Evolutionary conservation across 1,284 basidiomycete genomes (phyloP).

Genomic region (Papiliotrema nemorosa): DNA sequence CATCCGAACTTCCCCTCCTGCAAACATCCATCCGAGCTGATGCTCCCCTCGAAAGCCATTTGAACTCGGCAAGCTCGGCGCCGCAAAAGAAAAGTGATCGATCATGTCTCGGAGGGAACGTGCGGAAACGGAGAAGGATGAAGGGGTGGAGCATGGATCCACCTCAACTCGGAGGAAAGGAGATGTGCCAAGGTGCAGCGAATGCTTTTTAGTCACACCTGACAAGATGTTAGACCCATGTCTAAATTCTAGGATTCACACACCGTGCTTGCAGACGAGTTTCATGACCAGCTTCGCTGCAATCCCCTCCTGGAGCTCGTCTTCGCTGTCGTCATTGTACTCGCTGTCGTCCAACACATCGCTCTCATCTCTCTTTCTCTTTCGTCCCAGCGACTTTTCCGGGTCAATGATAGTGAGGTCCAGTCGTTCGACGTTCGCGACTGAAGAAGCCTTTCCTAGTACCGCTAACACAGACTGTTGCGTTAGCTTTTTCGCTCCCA

Average conservation of each 20-base stretch:
- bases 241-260: constrained; percentile 3
- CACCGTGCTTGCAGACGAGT: constrained; percentile 47
- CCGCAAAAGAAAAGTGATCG: constrained; percentile 42
- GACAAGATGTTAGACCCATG: neutral
- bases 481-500: neutral
- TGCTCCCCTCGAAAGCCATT: constrained; percentile 20
- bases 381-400: constrained; percentile 13
- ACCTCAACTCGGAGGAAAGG: constrained; percentile 43
- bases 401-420: constrained; percentile 44
- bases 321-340: constrained; percentile 22
- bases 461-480: constrained; percentile 45
- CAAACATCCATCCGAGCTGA: constrained; percentile 47
- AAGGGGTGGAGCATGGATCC: constrained; percentile 41
- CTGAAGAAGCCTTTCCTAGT: constrained; percentile 35
- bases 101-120: constrained; percentile 44
- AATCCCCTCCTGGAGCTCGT: constrained; percentile 17
- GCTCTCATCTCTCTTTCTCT: constrained; percentile 14
- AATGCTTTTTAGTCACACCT: constrained; percentile 48
- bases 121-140: constrained; percentile 38
- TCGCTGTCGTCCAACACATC: constrained; percentile 9
- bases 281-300: constrained; percentile 35
- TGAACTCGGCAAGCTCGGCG: neutral
- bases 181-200: constrained; percentile 41
- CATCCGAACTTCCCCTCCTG: constrained; percentile 33
- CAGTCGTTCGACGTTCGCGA: constrained; percentile 37